Evolutionary conservation across 1,284 basidiomycete genomes (phyloP), one percentile per base, ranked within the genome.

Genomic region (Hypsizygus ulmarius): DNA sequence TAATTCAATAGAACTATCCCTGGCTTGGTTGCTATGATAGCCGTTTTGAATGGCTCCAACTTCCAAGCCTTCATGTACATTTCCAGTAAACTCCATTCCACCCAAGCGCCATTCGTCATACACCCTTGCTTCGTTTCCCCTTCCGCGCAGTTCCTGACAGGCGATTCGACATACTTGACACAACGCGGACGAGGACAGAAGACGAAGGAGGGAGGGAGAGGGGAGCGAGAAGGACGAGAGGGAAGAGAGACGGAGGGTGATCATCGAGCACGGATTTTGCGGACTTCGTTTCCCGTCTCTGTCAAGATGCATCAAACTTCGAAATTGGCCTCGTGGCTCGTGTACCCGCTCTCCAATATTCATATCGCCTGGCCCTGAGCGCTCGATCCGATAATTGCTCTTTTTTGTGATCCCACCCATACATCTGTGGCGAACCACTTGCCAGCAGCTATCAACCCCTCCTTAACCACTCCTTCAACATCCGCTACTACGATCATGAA

Each of bases 251-350:
- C n/a, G 25, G 25, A 25, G n/a, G 15, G 19, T n/a, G 41, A 43
- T 39, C 43, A 32, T 27, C 27, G 33, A 3, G 37, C 38, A 19
- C 25, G 30, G 21, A 25, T 47, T 46, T 12, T 47, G 40, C 47
- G 35, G 11, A 27, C 35, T 25, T 25, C 21, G 34, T 47, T 50
- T 53, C 45, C 48, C 42, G 50, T 53, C 44, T 39, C 19, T 50
- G 51, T 47, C 41, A 41, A 44, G 12, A 50, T 44, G 45, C 45
- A 53, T 53, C 51, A 53, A 50, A 53, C 42, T 53, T 50, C 51
- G 44, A 46, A 40, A 18, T 8, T 19, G 18, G 37, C 15, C 48
- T 14, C 29, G 16, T n/a, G 36, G 25, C 35, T 39, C 49, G 29
- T 32, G 18, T 5, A 15, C 16, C 39, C 41, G 9, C n/a, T 10